A percentile compares a stretch with the other conserved stretches of the same genome.
Conservation (phyloP, 2,329 filamentous ascomycete species). For the Emmonsiellopsis sp. region DNA sequence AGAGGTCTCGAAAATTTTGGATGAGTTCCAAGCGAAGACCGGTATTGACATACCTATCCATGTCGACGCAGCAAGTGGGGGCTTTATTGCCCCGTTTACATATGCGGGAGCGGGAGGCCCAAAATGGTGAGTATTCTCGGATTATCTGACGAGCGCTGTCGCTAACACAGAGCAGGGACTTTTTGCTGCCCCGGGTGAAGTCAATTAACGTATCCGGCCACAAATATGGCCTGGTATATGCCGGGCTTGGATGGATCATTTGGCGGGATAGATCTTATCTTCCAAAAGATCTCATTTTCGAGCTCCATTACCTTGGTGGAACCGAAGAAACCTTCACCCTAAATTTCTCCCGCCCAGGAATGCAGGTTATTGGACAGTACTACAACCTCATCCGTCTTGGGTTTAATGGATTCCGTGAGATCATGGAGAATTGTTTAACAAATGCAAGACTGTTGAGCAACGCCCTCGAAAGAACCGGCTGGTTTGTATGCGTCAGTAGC, state of each 20-base stretch:
- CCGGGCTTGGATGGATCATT: constrained; percentile 61
- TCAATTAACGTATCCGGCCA: constrained; percentile 51
- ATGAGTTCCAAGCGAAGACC: constrained; percentile 52
- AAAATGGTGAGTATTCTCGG: constrained; percentile 42
- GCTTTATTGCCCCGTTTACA: constrained; percentile 35
- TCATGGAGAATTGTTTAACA: constrained; percentile 55
- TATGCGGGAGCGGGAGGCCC: constrained; percentile 32
- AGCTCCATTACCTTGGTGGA: constrained; percentile 63
- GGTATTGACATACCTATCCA: constrained; percentile 57
- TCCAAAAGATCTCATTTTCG: constrained; percentile 59
- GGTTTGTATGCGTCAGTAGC: constrained; percentile 56
- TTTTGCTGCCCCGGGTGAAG: constrained; percentile 26
- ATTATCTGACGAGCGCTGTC: background rate
- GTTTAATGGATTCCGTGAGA: constrained; percentile 51
- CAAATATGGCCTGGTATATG: constrained; percentile 49
- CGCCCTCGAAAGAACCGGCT: constrained; percentile 54
- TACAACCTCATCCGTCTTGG: constrained; percentile 65
- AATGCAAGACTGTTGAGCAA: constrained; percentile 57
- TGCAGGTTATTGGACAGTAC: constrained; percentile 62
- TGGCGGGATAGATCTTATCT: constrained; percentile 58
- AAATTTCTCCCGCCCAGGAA: constrained; percentile 63
- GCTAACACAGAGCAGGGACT: constrained; percentile 27
- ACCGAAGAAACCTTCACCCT: constrained; percentile 61
- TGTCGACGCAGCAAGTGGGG: constrained; percentile 34
- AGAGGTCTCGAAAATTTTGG: constrained; percentile 55